phyloP scores from a whole-genome alignment of 768 basidiomycete species.

The Tulasnella sp. region DNA sequence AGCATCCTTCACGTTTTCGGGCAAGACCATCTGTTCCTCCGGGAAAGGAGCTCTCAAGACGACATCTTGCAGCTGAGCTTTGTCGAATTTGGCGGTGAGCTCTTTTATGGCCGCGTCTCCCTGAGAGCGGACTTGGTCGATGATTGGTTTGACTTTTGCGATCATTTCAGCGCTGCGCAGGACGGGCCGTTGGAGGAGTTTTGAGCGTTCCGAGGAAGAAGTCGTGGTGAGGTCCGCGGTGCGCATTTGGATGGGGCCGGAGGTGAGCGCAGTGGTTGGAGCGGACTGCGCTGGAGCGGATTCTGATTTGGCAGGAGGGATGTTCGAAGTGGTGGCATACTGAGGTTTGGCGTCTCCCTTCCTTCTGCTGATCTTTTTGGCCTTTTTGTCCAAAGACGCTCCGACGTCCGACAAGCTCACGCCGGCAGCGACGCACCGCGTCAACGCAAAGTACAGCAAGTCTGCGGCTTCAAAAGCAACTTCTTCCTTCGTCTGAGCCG shows the following conservation, averaged over 20 bases:
- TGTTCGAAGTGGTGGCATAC: conserved; percentile 31
- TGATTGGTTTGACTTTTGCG: conserved; percentile 87
- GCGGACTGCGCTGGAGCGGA: conserved; percentile 28
- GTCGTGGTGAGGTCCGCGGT: conserved; percentile 55
- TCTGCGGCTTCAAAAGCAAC: conserved; percentile 95
- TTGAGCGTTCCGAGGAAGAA: conserved; percentile 52
- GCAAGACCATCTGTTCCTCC: conserved; percentile 56
- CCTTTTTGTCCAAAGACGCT: conserved; percentile 75
- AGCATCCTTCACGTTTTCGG: conserved; percentile 63
- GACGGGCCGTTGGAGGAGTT: conserved; percentile 82
- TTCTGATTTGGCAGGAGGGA: background rate
- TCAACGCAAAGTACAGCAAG: conserved; percentile 85
- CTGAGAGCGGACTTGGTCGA: conserved; percentile 73
- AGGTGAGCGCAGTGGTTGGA: conserved; percentile 33
- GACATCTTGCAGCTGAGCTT: conserved; percentile 62
- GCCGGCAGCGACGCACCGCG: conserved; percentile 77
- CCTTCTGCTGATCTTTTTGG: conserved; percentile 78
- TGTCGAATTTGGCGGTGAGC: conserved; percentile 91
- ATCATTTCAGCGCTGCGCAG: conserved; percentile 86
- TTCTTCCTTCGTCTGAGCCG: conserved; percentile 69
- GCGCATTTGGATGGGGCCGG: conserved; percentile 69
- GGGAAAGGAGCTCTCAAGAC: conserved; percentile 77
- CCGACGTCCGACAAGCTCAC: conserved; percentile 82
- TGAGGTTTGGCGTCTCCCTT: conserved; percentile 90
- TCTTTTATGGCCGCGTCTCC: conserved; percentile 86